Evolutionary conservation across 345 rosid genomes (phyloP).

Genomic region (Aethionema arabicum): DNA sequence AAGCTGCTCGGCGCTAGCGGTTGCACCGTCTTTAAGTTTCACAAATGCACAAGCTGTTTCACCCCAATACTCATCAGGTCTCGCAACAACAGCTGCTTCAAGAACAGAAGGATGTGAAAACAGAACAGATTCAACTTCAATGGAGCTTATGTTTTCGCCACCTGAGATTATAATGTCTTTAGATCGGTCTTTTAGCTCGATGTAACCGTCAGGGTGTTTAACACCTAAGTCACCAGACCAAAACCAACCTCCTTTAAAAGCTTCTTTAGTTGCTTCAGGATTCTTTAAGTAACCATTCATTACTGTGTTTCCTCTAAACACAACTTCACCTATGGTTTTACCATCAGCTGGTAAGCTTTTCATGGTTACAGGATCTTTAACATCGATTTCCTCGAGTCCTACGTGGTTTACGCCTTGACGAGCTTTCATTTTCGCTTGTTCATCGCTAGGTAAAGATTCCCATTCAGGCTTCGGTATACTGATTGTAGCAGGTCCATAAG

Average conservation of each 20-base stretch:
- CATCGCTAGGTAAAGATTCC: constrained; percentile 50
- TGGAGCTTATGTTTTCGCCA: constrained; percentile 73
- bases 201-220: constrained; percentile 64
- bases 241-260: constrained; percentile 74
- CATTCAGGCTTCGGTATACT: constrained; percentile 79
- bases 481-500: constrained; percentile 71
- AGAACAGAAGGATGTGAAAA: constrained; percentile 64
- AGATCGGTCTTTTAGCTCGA: constrained; percentile 68
- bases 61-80: constrained; percentile 78
- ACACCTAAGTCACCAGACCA: constrained; percentile 75
- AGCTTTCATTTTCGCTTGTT: constrained; percentile 57
- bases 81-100: constrained; percentile 74
- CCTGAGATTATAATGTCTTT: constrained; percentile 81
- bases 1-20: constrained; percentile 46
- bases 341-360: constrained; percentile 63
- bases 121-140: constrained; percentile 67
- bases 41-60: constrained; percentile 80
- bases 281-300: constrained; percentile 78
- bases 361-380: constrained; percentile 60
- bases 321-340: constrained; percentile 66
- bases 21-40: constrained; percentile 53
- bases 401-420: constrained; percentile 66
- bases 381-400: constrained; percentile 60
- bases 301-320: constrained; percentile 76
- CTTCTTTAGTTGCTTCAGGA: constrained; percentile 54